phyloP scores from a whole-genome alignment of 1,139 yeast genomes.

The Sugiyamaella pinicola region DNA sequence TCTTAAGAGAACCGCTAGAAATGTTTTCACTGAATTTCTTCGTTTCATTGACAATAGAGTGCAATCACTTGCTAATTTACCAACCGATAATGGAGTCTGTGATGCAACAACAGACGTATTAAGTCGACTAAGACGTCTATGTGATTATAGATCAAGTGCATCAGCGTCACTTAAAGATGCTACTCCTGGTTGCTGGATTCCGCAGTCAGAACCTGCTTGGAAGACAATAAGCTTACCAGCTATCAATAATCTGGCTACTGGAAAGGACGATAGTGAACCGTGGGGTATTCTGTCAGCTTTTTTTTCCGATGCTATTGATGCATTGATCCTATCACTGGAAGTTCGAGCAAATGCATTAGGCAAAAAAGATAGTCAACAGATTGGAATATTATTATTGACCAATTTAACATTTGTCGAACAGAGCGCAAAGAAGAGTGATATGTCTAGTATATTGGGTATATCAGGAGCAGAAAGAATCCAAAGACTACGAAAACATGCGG shows the following conservation, averaged over 20 bases:
- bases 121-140: constrained; percentile 62
- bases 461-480: constrained; percentile 67
- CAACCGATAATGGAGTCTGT: constrained; percentile 66
- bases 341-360: constrained; percentile 51
- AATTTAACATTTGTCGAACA: constrained; percentile 77
- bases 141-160: constrained; percentile 63
- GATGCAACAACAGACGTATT: constrained; percentile 68
- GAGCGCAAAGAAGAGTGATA: constrained; percentile 61
- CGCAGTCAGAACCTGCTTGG: constrained; percentile 44
- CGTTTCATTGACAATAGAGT: constrained; percentile 58
- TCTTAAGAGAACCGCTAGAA: constrained; percentile 40
- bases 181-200: constrained; percentile 71
- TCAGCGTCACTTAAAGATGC: constrained; percentile 53
- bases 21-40: constrained; percentile 60
- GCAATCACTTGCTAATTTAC: constrained; percentile 47
- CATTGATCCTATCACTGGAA: constrained; percentile 62
- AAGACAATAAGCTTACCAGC: constrained; percentile 12
- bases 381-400: constrained; percentile 71
- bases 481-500: constrained; percentile 69
- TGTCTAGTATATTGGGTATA: constrained; percentile 60
- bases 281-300: constrained; percentile 61
- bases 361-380: constrained; percentile 41
- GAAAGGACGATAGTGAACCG: constrained; percentile 47
- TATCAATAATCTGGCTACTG: constrained; percentile 24
- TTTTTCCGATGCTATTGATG: constrained; percentile 75